Evolutionary conservation across 495 filamentous ascomycete species (phyloP), one percentile per base, ranked within the genome.

Genomic region (Friedmanniomyces endolithicus): DNA sequence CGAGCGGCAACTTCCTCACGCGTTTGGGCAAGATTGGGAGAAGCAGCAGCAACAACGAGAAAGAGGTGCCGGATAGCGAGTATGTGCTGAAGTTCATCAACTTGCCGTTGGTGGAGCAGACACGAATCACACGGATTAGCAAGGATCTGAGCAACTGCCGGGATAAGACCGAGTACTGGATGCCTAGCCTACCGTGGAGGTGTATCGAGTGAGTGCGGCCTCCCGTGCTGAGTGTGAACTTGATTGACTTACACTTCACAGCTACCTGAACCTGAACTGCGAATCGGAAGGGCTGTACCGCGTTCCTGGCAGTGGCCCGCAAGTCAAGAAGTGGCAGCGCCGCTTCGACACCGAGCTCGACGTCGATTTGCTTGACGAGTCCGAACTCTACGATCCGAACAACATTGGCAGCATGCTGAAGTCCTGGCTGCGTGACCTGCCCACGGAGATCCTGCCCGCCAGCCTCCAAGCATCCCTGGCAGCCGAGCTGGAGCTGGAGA

Each of bases 91-190:
- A 81, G 45, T 78, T 90, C 43, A 87, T 95, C 64, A 88, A 87
- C 60, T 69, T 84, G 16, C 86, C 87, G 0, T 73, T 95, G 25
- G 74, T 90, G 37, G 81, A 94, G 58, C 89, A 95, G 67, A 87
- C 88, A 6, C 76, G 88, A n/a, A 70, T 79, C 46, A 94, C 89
- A 0, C 75, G 89, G 34, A 95, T 95, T 62, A 88, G 87, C 2
- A 90, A 87, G 68, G 78, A 82, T 48, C 71, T 95, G 16, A 86
- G 88, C 63, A 78, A 84, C 52, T 94, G 86, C 16, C 74, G 80
- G 43, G 89, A 95, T 63, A 95, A 95, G 75, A 95, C 89, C 0
- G 89, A 94, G 63, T 95, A 90, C 64, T 95, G 89, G 89, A 92
- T 95, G 87, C 89, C 89, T 0, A 85, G 87, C 17, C 80, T 95